phyloP scores from a whole-genome alignment of 441 rosid genomes.

The Gossypium davidsonii region DNA sequence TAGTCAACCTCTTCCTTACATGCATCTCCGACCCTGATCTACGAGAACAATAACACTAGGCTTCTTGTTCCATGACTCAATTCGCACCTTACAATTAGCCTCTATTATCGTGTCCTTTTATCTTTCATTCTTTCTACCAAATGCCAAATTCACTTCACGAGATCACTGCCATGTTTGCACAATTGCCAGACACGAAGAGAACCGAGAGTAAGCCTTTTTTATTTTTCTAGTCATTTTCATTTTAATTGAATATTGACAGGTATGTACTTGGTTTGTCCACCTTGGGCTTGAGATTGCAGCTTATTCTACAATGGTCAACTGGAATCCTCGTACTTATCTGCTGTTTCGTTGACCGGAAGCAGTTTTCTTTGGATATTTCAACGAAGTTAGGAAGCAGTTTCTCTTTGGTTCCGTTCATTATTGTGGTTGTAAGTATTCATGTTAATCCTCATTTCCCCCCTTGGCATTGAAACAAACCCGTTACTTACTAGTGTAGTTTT shows the following conservation, averaged over 20 bases:
- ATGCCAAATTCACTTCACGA: slow-evolving; percentile 1
- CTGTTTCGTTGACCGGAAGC: slow-evolving; percentile 75
- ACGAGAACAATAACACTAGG: background rate
- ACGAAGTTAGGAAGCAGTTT: slow-evolving; percentile 93
- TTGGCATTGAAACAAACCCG: background rate
- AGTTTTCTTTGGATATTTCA: slow-evolving; percentile 58
- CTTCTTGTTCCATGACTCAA: background rate
- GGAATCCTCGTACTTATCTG: slow-evolving; percentile 78
- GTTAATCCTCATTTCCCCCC: background rate
- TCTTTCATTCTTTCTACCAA: slow-evolving; percentile 12
- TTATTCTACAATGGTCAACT: slow-evolving; percentile 84
- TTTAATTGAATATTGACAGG: slow-evolving; percentile 45
- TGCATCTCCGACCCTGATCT: background rate
- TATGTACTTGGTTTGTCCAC: slow-evolving; percentile 37
- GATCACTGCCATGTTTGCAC: slow-evolving; percentile 12
- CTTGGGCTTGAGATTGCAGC: slow-evolving; percentile 85
- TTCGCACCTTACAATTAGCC: background rate
- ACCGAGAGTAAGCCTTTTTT: slow-evolving; percentile 31
- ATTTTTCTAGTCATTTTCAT: slow-evolving; percentile 30
- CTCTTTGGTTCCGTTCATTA: slow-evolving; percentile 79
- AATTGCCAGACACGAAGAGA: slow-evolving; percentile 28
- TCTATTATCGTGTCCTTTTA: background rate
- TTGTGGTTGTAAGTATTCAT: slow-evolving; percentile 68
- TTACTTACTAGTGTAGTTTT: background rate
- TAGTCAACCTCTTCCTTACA: background rate